Conservation (phyloP, 495 filamentous ascomycete species). For the Cercophora newfieldiana region DNA sequence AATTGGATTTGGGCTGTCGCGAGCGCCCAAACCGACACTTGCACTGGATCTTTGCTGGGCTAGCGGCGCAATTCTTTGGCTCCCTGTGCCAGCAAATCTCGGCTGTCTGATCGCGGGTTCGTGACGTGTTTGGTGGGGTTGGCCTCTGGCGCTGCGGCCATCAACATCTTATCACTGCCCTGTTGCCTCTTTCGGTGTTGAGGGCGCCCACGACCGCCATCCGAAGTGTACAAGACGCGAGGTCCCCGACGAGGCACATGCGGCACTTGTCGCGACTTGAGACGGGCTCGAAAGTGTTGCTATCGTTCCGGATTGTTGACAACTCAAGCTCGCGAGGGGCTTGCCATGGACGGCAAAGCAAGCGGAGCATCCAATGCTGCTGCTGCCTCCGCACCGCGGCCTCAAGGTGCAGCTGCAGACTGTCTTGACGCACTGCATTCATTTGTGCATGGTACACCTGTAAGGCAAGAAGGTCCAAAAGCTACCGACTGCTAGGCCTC, state of each 20-base stretch:
- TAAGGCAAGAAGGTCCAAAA: conserved; percentile 10
- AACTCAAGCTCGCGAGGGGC: not conserved
- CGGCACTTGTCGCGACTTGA: not conserved
- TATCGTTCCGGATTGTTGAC: not conserved
- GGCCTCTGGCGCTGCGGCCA: conserved; percentile 33
- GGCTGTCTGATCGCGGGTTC: conserved; percentile 21
- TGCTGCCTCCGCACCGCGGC: not conserved
- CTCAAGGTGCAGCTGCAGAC: conserved; percentile 2
- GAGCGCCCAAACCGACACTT: not conserved
- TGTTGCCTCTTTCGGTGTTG: conserved; percentile 13
- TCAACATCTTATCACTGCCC: conserved; percentile 21
- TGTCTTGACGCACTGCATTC: conserved; percentile 11
- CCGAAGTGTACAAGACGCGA: not conserved
- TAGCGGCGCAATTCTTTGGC: not conserved
- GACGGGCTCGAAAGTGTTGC: not conserved
- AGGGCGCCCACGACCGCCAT: not conserved
- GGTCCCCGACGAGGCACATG: not conserved
- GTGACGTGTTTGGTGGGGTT: conserved; percentile 33
- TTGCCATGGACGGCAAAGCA: not conserved
- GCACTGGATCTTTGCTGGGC: not conserved
- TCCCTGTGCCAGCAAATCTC: conserved; percentile 10
- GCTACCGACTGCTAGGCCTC: conserved; percentile 5
- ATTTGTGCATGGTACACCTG: not conserved
- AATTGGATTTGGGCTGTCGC: not conserved
- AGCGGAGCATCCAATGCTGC: not conserved